Conservation (phyloP, 106 monocot genomes). For the Apostasia shenzhenica region DNA sequence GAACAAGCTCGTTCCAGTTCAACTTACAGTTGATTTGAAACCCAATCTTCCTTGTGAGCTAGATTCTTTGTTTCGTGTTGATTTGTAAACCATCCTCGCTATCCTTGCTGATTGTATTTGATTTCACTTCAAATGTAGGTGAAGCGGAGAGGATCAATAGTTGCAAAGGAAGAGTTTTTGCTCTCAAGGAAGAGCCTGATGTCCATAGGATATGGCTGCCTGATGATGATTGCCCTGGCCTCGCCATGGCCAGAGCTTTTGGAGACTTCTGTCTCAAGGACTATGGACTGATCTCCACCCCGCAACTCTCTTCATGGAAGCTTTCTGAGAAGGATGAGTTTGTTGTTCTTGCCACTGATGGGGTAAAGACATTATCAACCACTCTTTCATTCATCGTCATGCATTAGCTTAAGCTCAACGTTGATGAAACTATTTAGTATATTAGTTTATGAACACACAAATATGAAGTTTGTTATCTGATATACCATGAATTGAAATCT, state of each 20-base stretch:
- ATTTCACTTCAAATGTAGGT: slow-evolving; percentile 10
- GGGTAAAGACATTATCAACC: slow-evolving; percentile 19
- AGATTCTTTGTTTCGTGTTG: not conserved
- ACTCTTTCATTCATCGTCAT: not conserved
- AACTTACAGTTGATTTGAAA: slow-evolving; percentile 47
- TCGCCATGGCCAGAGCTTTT: slow-evolving; percentile 54
- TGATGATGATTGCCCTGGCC: slow-evolving; percentile 40
- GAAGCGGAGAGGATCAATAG: slow-evolving; percentile 40
- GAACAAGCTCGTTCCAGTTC: slow-evolving; percentile 29
- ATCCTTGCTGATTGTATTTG: not conserved
- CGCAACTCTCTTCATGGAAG: slow-evolving; percentile 29
- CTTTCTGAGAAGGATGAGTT: slow-evolving; percentile 42
- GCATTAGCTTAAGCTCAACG: no score
- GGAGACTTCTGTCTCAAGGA: slow-evolving; percentile 58
- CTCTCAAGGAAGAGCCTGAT: slow-evolving; percentile 41
- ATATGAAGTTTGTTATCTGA: no score
- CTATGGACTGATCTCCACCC: slow-evolving; percentile 43
- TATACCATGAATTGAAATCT: no score
- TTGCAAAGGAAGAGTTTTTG: slow-evolving; percentile 44
- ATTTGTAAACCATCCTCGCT: not conserved
- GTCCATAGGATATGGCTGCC: slow-evolving; percentile 46
- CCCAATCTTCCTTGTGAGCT: slow-evolving; percentile 43
- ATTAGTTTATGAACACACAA: no score
- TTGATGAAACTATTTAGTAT: no score
- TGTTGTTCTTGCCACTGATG: slow-evolving; percentile 50